These are phyloP conservation scores for Claviceps africana DNA, from an alignment of 2,329 filamentous ascomycete genomes.

Conservation along the genomic window DNA sequence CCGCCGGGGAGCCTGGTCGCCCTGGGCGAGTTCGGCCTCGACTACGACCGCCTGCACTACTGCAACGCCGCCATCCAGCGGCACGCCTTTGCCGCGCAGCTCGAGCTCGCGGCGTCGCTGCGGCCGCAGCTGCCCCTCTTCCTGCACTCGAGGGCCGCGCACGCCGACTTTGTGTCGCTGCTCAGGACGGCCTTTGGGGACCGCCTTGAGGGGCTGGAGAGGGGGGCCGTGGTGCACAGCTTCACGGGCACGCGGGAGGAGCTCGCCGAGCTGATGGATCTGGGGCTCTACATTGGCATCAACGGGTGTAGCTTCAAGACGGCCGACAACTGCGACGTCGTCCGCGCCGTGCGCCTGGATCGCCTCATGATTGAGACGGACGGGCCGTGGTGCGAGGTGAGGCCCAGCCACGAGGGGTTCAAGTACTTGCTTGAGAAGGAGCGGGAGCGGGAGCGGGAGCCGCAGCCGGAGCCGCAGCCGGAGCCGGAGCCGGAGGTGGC, in stretches of 20 bases:
- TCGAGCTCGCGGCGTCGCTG: constrained; percentile 58
- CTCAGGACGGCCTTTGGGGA: constrained; percentile 45
- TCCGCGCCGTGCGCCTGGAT: constrained; percentile 63
- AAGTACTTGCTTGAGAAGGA: constrained; percentile 44
- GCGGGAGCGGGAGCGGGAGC: constrained; percentile 10
- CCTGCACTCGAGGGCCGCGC: constrained; percentile 79
- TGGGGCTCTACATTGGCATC: constrained; percentile 83
- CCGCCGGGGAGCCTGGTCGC: constrained; percentile 44
- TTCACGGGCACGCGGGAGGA: constrained; percentile 84
- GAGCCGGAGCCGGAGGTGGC: no score
- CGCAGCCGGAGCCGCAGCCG: no score
- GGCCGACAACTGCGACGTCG: constrained; percentile 74
- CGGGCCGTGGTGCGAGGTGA: constrained; percentile 93
- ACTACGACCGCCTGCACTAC: constrained; percentile 84
- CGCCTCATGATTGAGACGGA: constrained; percentile 90
- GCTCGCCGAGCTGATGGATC: constrained; percentile 62
- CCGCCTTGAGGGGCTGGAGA: constrained; percentile 51
- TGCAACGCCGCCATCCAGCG: constrained; percentile 67
- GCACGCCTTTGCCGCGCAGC: constrained; percentile 71
- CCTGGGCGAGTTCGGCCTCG: constrained; percentile 89
- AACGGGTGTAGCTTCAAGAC: constrained; percentile 97
- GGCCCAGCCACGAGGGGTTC: constrained; percentile 74
- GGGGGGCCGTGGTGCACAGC: constrained; percentile 76
- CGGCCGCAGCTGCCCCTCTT: constrained; percentile 73
- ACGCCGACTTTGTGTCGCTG: constrained; percentile 66